phyloP scores from a whole-genome alignment of 1,284 basidiomycete species.

The Puccinia polysora region DNA sequence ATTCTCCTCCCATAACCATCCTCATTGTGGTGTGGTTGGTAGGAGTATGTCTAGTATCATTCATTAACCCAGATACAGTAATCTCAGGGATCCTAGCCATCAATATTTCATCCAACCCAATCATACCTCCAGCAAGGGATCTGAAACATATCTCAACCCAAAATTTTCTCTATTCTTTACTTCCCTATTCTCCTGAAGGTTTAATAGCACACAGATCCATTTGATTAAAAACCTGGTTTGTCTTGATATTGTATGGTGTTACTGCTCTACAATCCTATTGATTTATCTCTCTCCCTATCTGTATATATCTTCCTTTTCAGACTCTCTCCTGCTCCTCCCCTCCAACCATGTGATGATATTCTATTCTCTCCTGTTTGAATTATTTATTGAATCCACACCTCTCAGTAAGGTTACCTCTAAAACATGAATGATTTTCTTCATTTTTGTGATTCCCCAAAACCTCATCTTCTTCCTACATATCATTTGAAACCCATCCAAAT shows the following conservation, averaged over 20 bases:
- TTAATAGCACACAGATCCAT: not conserved
- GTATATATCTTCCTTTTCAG: not conserved
- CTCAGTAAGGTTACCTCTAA: no score
- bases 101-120: not conserved
- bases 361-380: no score
- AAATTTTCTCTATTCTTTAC: conserved; percentile 37
- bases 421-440: no score
- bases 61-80: not conserved
- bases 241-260: not conserved
- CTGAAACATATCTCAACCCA: conserved; percentile 8
- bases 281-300: not conserved
- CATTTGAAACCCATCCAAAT: no score
- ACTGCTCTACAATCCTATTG: not conserved
- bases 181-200: conserved; percentile 28
- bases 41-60: conserved; percentile 26
- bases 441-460: no score
- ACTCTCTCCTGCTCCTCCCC: no score
- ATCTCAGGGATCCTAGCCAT: not conserved
- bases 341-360: no score
- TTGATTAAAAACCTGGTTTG: not conserved
- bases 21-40: not conserved
- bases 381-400: no score
- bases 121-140: not conserved
- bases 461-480: no score
- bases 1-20: no score